Evolutionary conservation across 2,329 filamentous ascomycete species (phyloP), one percentile per base, ranked within the genome.

Genomic region (Paraphaeosphaeria minitans): DNA sequence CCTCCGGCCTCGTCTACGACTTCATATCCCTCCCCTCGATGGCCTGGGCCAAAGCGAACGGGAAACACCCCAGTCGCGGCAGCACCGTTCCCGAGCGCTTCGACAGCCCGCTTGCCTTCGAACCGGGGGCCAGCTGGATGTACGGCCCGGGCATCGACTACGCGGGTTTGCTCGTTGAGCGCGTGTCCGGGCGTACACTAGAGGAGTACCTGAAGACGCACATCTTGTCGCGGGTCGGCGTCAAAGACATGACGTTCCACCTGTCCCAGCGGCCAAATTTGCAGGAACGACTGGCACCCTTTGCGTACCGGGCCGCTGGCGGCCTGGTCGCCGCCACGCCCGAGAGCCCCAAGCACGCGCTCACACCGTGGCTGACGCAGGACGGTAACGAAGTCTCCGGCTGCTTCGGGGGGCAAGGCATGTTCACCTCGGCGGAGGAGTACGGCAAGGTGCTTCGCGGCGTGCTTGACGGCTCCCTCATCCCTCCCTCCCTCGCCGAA

Each of bases 131-230:
- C 3, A 76, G 78, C 7, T 86, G 83, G 83, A 72, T 70, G 31
- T 86, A 85, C 58, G 82, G 83, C 4, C 66, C 75, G 3, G 70
- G 72, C 0, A 57, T 79, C 43, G 83, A 85, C 71, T 85, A 80
- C 77, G 82, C 79, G 0, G 82, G 81, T 3, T 58, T 78, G 5
- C 70, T 79, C 0, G 68, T 85, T 4, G 79, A 83, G 65, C 68
- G 67, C 4, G 46, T 80, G 75, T 37, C 35, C 13, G 80, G 66
- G 27, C 69, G 73, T 2, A 37, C 35, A 16, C 35, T 37, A 4
- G 35, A 37, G 13, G 35, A 37, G 10, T 37, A 37, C 13, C 3
- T 37, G 35, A n/a, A 37, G 16, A 37, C 35, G 16, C 35, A 37
- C 13, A 37, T 37, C 4, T 16, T 9, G 35, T 3, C 3, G 35